phyloP scores from a whole-genome alignment of 2,329 filamentous ascomycete genomes.

The Curvularia hawaiiensis region DNA sequence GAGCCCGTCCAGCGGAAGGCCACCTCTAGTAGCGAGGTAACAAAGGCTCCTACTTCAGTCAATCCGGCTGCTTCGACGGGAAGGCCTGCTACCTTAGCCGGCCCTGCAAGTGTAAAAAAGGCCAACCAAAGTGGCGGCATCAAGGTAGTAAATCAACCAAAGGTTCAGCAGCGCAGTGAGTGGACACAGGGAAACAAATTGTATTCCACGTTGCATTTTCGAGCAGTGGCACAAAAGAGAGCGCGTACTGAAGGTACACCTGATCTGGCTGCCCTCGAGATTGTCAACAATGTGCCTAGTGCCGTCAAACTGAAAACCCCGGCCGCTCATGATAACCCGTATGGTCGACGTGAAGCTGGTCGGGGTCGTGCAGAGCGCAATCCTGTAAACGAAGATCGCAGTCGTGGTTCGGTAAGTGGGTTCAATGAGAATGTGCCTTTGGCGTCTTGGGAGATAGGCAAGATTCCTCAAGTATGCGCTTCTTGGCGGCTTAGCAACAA shows the following conservation, averaged over 20 bases:
- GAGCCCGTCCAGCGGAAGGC: not conserved
- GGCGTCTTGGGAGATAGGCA: constrained; percentile 29
- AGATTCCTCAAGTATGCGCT: constrained; percentile 39
- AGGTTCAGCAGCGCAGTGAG: constrained; percentile 10
- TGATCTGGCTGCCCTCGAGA: constrained; percentile 29
- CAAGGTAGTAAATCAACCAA: constrained; percentile 34
- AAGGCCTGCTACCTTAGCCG: not conserved
- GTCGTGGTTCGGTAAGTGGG: not conserved
- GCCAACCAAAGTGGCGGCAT: constrained; percentile 19
- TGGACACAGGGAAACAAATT: constrained; percentile 22
- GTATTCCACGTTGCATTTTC: constrained; percentile 26
- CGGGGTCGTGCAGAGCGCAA: constrained; percentile 19
- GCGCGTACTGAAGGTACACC: constrained; percentile 33
- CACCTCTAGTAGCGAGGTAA: not conserved
- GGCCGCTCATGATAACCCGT: constrained; percentile 21
- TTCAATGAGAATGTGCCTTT: constrained; percentile 13
- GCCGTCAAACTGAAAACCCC: constrained; percentile 4
- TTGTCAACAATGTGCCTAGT: constrained; percentile 28
- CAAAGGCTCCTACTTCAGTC: too few relatives aligned
- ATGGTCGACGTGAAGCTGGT: constrained; percentile 32
- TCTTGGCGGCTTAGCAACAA: constrained; percentile 32
- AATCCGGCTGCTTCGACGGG: not conserved
- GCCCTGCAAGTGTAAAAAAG: constrained; percentile 4
- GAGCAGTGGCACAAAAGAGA: constrained; percentile 27
- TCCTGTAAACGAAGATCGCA: not conserved